Percentiles rank a stretch among this genome's conserved stretches.
phyloP scores from a whole-genome alignment of 208 protist species.

The Phytomonas sp. region DNA sequence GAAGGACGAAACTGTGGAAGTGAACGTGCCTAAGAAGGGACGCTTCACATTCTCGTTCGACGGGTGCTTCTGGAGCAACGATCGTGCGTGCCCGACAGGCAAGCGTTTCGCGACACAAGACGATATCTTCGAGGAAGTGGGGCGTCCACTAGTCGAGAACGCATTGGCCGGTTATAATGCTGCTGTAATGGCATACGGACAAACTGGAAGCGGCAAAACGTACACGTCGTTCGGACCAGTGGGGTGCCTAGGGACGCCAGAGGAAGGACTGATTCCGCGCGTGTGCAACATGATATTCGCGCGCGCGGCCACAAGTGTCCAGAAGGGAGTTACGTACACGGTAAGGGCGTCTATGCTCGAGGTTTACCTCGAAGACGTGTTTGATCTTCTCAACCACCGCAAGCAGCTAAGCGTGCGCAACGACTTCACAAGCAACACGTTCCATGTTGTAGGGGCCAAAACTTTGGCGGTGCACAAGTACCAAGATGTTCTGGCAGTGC shows the following conservation, averaged over 20 bases:
- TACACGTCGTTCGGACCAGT: constrained; percentile 71
- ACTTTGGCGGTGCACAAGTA: constrained; percentile 65
- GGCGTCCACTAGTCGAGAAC: constrained; percentile 83
- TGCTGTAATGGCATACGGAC: constrained; percentile 84
- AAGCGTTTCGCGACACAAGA: constrained; percentile 55
- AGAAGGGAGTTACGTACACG: constrained; percentile 60
- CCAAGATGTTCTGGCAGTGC: constrained; percentile 73
- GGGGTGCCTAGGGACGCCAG: constrained; percentile 36
- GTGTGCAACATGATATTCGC: constrained; percentile 82
- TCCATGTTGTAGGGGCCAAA: constrained; percentile 80
- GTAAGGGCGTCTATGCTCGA: constrained; percentile 87
- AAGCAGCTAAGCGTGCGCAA: constrained; percentile 80
- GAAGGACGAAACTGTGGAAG: constrained; percentile 57
- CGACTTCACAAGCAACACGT: constrained; percentile 76
- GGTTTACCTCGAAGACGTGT: constrained; percentile 94
- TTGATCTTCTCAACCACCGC: constrained; percentile 89
- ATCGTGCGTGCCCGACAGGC: constrained; percentile 32
- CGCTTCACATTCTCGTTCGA: constrained; percentile 87
- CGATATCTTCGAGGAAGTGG: constrained; percentile 87
- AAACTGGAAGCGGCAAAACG: constrained; percentile 85
- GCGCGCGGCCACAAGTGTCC: constrained; percentile 33
- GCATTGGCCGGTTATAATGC: constrained; percentile 80
- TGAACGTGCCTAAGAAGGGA: constrained; percentile 65
- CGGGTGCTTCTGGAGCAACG: constrained; percentile 89
- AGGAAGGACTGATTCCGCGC: constrained; percentile 75